These are phyloP conservation scores for Blastobotrys buckinghamii DNA, from an alignment of 1,139 yeast species.

Conservation along the genomic window DNA sequence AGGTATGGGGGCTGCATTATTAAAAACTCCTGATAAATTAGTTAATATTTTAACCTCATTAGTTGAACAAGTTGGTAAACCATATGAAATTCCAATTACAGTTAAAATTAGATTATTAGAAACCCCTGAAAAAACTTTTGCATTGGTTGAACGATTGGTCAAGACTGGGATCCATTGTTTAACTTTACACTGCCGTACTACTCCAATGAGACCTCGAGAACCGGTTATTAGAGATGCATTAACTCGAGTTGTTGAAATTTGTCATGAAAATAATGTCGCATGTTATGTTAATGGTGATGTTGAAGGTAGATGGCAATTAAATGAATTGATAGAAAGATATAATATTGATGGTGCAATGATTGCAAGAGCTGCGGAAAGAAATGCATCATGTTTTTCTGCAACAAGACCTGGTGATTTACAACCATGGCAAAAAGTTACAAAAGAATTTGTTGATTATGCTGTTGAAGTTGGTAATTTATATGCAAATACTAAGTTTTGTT, in stretches of 20 bases:
- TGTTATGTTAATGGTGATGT: conserved; percentile 81
- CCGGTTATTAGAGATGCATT: conserved; percentile 62
- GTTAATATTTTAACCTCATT: conserved; percentile 60
- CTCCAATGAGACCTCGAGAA: conserved; percentile 85
- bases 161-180: conserved; percentile 77
- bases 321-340: conserved; percentile 45
- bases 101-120: conserved; percentile 81
- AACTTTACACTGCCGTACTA: conserved; percentile 87
- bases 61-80: conserved; percentile 75
- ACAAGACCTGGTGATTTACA: conserved; percentile 32
- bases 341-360: conserved; percentile 82
- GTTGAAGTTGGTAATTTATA: conserved; percentile 51
- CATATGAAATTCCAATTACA: conserved; percentile 72
- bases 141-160: conserved; percentile 57
- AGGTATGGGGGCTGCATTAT: conserved; percentile 96
- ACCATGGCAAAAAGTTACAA: conserved; percentile 50
- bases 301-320: conserved; percentile 48
- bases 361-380: conserved; percentile 83
- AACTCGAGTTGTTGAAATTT: conserved; percentile 53
- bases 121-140: conserved; percentile 59
- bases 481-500: conserved; percentile 74
- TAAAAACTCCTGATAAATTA: conserved; percentile 72
- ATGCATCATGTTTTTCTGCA: conserved; percentile 66
- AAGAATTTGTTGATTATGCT: conserved; percentile 55
- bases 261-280: conserved; percentile 58